Conservation (phyloP, 345 rosid species). For the Camelina hispida region DNA sequence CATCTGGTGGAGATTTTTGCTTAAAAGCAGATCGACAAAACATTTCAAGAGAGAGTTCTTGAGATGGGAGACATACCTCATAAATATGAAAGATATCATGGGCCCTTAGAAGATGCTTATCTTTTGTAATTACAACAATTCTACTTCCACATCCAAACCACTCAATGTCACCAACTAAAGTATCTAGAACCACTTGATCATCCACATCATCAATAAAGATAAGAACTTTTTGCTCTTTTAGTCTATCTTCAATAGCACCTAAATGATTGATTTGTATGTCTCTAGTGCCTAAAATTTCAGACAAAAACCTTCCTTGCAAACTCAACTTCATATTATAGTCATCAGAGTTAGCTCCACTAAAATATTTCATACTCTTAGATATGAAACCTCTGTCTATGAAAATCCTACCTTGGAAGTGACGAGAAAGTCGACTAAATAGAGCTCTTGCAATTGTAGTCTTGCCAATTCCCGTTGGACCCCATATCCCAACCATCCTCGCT, state of each 20-base stretch:
- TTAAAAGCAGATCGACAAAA: slow-evolving; percentile 36
- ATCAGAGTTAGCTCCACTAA: background rate
- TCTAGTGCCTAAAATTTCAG: background rate
- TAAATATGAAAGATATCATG: slow-evolving; percentile 12
- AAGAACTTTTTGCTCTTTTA: slow-evolving; percentile 32
- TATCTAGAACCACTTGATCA: slow-evolving; percentile 51
- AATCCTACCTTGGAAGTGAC: background rate
- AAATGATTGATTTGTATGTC: no score
- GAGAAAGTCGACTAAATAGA: background rate
- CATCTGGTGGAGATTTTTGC: slow-evolving; percentile 5
- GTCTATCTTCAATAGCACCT: no score
- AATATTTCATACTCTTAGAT: background rate
- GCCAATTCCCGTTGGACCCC: slow-evolving; percentile 41
- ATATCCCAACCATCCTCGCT: slow-evolving; percentile 37
- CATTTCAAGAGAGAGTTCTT: slow-evolving; percentile 28
- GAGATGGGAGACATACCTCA: slow-evolving; percentile 10
- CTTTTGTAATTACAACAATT: slow-evolving; percentile 64
- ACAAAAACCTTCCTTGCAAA: slow-evolving; percentile 16
- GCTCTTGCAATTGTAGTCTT: slow-evolving; percentile 39
- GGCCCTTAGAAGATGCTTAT: slow-evolving; percentile 24
- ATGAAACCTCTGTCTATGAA: slow-evolving; percentile 29
- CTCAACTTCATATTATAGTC: background rate
- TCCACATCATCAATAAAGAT: slow-evolving; percentile 69
- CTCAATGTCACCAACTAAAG: slow-evolving; percentile 47
- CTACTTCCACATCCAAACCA: slow-evolving; percentile 57